A percentile compares a stretch with the other conserved stretches of the same genome.
Evolutionary conservation across 1,284 basidiomycete genomes (phyloP).

Genomic region (Phylloboletellus chloephorus): DNA sequence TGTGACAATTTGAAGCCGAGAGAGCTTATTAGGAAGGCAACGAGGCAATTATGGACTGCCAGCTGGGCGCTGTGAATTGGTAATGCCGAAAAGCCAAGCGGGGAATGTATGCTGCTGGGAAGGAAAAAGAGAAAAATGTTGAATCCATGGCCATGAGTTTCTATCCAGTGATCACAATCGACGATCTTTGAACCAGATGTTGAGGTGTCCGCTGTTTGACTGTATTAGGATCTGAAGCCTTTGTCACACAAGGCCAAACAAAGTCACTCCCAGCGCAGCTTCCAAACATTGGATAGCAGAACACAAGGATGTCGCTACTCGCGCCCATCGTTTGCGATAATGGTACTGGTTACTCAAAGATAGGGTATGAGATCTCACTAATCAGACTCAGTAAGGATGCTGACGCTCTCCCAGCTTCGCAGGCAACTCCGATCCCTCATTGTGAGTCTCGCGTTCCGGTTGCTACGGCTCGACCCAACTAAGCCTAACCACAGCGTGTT

Average conservation of each 20-base stretch:
- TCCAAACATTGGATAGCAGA: slow-evolving; percentile 14
- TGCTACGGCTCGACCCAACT: slow-evolving; percentile 5
- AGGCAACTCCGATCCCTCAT: slow-evolving; percentile 98
- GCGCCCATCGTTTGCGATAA: slow-evolving; percentile 95
- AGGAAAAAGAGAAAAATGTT: too few species aligned
- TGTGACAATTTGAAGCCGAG: too few species aligned
- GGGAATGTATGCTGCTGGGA: too few species aligned
- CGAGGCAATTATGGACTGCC: too few species aligned
- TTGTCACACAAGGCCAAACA: slow-evolving; percentile 26
- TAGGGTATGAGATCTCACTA: slow-evolving; percentile 62
- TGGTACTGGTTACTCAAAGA: slow-evolving; percentile 96
- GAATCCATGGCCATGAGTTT: background rate
- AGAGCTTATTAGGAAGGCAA: too few species aligned
- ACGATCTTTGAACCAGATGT: too few species aligned
- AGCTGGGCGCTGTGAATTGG: too few species aligned
- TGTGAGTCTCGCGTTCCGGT: slow-evolving; percentile 48
- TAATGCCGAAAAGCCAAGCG: too few species aligned
- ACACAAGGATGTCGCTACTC: slow-evolving; percentile 63
- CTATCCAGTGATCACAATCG: too few species aligned
- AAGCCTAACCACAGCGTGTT: slow-evolving; percentile 59
- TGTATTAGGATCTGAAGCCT: slow-evolving; percentile 26
- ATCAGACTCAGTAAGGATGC: slow-evolving; percentile 5
- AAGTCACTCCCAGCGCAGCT: slow-evolving; percentile 13
- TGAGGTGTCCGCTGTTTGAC: slow-evolving; percentile 22
- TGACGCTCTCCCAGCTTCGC: slow-evolving; percentile 67